Percentiles rank a stretch among this genome's conserved stretches.
phyloP scores from a whole-genome alignment of 2,329 filamentous ascomycete genomes.

The Curvularia sp. region DNA sequence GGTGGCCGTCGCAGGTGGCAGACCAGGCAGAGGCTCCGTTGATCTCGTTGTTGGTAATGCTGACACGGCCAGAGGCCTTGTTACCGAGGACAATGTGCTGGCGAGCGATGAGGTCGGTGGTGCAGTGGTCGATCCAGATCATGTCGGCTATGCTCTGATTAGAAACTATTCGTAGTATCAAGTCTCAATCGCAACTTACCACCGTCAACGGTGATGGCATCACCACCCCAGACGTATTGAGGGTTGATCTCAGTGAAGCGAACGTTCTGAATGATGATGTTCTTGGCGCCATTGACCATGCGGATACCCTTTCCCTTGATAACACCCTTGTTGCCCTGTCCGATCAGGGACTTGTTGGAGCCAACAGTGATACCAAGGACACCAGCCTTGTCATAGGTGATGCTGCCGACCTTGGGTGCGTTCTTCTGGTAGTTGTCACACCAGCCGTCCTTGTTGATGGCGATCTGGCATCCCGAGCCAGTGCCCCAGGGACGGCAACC shows the following conservation, averaged over 20 bases:
- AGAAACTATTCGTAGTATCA: neutral
- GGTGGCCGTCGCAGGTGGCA: constrained; percentile 64
- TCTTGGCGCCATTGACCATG: constrained; percentile 51
- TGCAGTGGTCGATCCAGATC: constrained; percentile 40
- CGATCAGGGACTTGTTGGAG: constrained; percentile 66
- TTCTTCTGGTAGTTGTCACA: constrained; percentile 63
- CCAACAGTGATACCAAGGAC: constrained; percentile 59
- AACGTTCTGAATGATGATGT: constrained; percentile 60
- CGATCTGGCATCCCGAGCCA: constrained; percentile 64
- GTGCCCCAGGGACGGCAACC: constrained; percentile 63
- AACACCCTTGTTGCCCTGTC: constrained; percentile 60
- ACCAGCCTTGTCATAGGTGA: constrained; percentile 60
- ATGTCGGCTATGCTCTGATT: constrained; percentile 21
- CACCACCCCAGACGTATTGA: constrained; percentile 47
- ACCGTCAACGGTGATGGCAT: constrained; percentile 44
- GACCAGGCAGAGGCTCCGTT: constrained; percentile 63
- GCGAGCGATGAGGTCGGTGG: constrained; percentile 65
- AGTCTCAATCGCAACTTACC: constrained; percentile 27
- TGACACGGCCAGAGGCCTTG: constrained; percentile 61
- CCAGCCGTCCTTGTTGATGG: constrained; percentile 67
- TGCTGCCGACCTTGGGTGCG: constrained; percentile 55
- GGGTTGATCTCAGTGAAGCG: constrained; percentile 55
- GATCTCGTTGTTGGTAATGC: constrained; percentile 67
- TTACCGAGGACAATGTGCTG: constrained; percentile 68
- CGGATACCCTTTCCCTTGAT: constrained; percentile 66